Percentiles rank a stretch among this genome's conserved stretches.
These are phyloP conservation scores for Haplographium delicatum DNA, from an alignment of 495 filamentous ascomycete species.

Conservation along the genomic window DNA sequence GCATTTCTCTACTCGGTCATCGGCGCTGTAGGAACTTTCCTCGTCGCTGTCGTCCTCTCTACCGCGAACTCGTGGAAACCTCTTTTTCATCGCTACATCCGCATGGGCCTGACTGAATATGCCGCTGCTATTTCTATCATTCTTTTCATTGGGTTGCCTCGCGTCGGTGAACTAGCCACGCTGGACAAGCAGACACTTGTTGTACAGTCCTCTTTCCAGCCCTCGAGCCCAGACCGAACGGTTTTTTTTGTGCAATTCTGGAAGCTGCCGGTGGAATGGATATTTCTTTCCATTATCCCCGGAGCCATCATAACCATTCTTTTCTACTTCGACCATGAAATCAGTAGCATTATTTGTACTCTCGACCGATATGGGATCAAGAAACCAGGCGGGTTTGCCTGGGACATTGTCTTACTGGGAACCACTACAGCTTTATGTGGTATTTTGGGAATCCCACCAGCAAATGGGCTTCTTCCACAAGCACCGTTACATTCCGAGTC, in stretches of 20 bases:
- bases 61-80: slow-evolving; percentile 61
- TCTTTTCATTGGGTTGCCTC: slow-evolving; percentile 60
- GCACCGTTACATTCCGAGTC: slow-evolving; percentile 66
- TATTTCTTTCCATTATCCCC: slow-evolving; percentile 59
- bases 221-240: slow-evolving; percentile 50
- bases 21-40: slow-evolving; percentile 63
- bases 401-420: slow-evolving; percentile 65
- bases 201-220: slow-evolving; percentile 53
- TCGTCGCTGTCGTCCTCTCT: slow-evolving; percentile 59
- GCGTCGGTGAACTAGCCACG: slow-evolving; percentile 56
- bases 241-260: slow-evolving; percentile 65
- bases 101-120: slow-evolving; percentile 62
- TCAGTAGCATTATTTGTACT: slow-evolving; percentile 71
- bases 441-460: slow-evolving; percentile 63
- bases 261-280: slow-evolving; percentile 56
- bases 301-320: slow-evolving; percentile 63
- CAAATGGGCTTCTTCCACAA: slow-evolving; percentile 66
- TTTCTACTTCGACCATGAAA: slow-evolving; percentile 73
- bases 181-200: slow-evolving; percentile 59
- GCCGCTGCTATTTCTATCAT: slow-evolving; percentile 69
- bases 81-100: slow-evolving; percentile 60
- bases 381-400: slow-evolving; percentile 65
- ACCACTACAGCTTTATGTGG: slow-evolving; percentile 64
- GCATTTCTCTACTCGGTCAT: slow-evolving; percentile 68
- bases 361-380: slow-evolving; percentile 59